Evolutionary conservation across 768 basidiomycete species (phyloP).

Genomic region (Amanita fuliginea): DNA sequence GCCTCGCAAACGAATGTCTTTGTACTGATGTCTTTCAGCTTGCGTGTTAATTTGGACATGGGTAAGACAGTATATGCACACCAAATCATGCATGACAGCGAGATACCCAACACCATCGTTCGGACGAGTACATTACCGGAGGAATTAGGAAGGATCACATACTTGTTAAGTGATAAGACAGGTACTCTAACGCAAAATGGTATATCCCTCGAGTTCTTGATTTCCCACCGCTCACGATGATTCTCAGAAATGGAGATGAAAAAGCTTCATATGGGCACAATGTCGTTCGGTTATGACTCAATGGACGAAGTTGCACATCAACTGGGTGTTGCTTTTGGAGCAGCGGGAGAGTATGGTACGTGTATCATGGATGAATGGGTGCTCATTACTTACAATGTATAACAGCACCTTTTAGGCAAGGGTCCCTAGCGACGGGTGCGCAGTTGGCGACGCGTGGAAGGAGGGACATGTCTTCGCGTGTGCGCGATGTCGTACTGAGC

Average conservation of each 20-base stretch:
- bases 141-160: conserved; percentile 91
- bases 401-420: conserved; percentile 33
- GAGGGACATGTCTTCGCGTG: conserved; percentile 89
- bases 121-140: conserved; percentile 97
- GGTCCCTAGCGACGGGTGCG: conserved; percentile 61
- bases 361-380: background rate
- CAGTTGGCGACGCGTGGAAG: conserved; percentile 81
- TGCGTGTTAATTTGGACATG: conserved; percentile 99
- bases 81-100: conserved; percentile 85
- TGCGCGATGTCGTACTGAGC: conserved; percentile 87
- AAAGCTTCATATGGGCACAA: conserved; percentile 97
- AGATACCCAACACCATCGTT: conserved; percentile 94
- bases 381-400: background rate
- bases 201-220: conserved; percentile 20
- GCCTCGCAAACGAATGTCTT: background rate
- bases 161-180: conserved; percentile 94
- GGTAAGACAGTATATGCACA: conserved; percentile 97
- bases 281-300: conserved; percentile 94
- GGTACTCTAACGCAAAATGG: conserved; percentile 97
- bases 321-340: conserved; percentile 75
- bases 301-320: conserved; percentile 98
- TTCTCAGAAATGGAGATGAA: conserved; percentile 95
- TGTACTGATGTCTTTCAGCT: conserved; percentile 21
- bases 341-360: conserved; percentile 44
- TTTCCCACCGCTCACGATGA: background rate